Base-by-base conservation (phyloP, 2,329 filamentous ascomycete species). In the Xylaria polymorpha region DNA sequence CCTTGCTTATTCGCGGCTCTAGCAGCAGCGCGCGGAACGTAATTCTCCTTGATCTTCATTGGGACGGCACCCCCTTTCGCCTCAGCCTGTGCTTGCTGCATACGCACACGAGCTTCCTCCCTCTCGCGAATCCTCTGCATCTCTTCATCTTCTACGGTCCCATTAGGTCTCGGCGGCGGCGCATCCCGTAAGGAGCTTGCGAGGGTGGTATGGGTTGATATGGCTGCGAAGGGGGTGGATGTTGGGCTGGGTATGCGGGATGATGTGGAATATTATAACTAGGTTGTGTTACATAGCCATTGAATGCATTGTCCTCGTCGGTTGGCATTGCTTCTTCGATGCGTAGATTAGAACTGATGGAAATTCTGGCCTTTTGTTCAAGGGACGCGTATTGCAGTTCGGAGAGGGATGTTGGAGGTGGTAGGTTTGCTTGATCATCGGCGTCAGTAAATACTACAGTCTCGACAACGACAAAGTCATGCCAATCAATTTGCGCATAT, bases 251-350 rank as follows among this genome's bases (percentile, higher is more conserved):
- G 10, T 82, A 81, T 12, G 81, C 81, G 4, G 83, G 80, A 67
- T 85, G 85, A 22, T 82, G 79, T 22, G 82, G 86, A 69, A 83
- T 83, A 68, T 77, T 78, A 61, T 75, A 81, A 51, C 72, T 75
- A 61, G 80, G 74, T 55, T 81, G 80, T 51, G 78, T 71, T 20
- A 81, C 78, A 66, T 85, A 84, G 46, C 84, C 84, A 71, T 87
- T 86, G 71, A 85, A 87, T 58, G 80, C 87, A 78, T 85, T 90
- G 68, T 90, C 89, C 69, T 92, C 89, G 53, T 93, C 92, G 60
- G 90, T 92, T 3, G 96, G 96, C 87, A 97, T 93, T 6, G 95
- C 94, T 84, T 99, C 96, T 80, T 99, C 96, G 72, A 99, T 94
- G 67, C 95, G 91, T 74, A 94, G 85, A 77, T 91, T 91, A 66